These are phyloP conservation scores for Takashimella koratensis DNA, from an alignment of 1,284 basidiomycete genomes.

Conservation along the genomic window DNA sequence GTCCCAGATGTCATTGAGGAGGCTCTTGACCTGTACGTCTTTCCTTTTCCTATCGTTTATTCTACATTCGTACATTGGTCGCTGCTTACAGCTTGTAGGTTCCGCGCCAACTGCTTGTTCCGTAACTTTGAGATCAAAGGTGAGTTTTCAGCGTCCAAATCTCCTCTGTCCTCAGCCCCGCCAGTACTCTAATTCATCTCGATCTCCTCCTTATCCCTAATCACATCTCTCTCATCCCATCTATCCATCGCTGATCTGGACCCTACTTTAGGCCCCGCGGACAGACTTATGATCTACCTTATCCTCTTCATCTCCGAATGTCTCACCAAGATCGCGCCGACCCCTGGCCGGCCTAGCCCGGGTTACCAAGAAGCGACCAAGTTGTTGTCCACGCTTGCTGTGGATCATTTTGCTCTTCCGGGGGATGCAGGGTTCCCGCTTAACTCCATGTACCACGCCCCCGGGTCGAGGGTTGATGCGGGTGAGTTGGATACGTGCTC, in stretches of 20 bases:
- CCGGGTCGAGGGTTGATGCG: slow-evolving; percentile 71
- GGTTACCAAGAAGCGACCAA: slow-evolving; percentile 84
- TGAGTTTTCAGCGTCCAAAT: too few species aligned
- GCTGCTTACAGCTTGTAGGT: slow-evolving; percentile 51
- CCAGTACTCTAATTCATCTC: background rate
- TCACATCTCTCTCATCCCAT: background rate
- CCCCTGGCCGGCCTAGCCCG: slow-evolving; percentile 51
- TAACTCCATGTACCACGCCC: slow-evolving; percentile 85
- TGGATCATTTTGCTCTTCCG: slow-evolving; percentile 89
- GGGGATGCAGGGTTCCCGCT: slow-evolving; percentile 94
- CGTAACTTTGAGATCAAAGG: slow-evolving; percentile 99
- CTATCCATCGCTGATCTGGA: background rate
- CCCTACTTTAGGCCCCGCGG: slow-evolving; percentile 76
- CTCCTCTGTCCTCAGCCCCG: background rate
- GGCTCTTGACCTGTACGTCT: slow-evolving; percentile 70
- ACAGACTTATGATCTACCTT: slow-evolving; percentile 92
- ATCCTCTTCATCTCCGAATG: slow-evolving; percentile 99
- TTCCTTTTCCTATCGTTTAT: too few species aligned
- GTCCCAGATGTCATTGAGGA: slow-evolving; percentile 92
- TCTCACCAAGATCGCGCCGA: slow-evolving; percentile 75
- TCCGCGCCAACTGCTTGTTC: slow-evolving; percentile 98
- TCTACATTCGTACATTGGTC: too few species aligned
- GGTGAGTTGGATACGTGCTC: too few species aligned
- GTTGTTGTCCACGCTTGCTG: slow-evolving; percentile 80
- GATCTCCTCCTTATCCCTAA: background rate